These are phyloP conservation scores for Termitomyces sp. DNA, from an alignment of 768 basidiomycete species.

Conservation along the genomic window DNA sequence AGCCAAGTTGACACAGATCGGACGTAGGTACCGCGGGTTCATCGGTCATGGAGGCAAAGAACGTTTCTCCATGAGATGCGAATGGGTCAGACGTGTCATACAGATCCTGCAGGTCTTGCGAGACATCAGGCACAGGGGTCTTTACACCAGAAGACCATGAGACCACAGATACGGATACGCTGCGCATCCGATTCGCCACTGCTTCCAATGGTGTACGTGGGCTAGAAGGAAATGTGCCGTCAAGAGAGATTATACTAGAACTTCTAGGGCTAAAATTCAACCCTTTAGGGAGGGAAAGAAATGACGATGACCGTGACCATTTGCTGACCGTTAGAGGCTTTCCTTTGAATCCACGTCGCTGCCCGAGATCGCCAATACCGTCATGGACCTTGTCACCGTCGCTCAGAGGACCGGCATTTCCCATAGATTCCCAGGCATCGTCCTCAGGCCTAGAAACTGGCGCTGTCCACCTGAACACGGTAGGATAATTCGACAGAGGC, in stretches of 20 bases:
- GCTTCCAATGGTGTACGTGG: constrained; percentile 19
- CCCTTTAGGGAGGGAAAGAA: constrained; percentile 16
- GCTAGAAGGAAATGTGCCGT: neutral
- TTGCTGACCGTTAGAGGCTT: constrained; percentile 15
- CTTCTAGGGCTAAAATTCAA: constrained; percentile 14
- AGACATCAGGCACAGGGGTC: constrained; percentile 8
- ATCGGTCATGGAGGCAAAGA: constrained; percentile 3
- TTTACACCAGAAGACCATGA: constrained; percentile 7
- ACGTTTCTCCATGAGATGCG: constrained; percentile 12
- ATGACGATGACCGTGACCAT: constrained; percentile 11
- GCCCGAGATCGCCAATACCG: constrained; percentile 20
- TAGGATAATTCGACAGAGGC: constrained; percentile 4
- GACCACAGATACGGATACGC: constrained; percentile 13
- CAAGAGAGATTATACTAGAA: constrained; percentile 9
- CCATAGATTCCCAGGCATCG: neutral
- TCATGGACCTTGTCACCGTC: neutral
- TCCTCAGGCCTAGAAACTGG: neutral
- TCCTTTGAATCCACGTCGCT: constrained; percentile 27
- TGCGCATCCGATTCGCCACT: constrained; percentile 20
- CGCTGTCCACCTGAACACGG: constrained; percentile 2
- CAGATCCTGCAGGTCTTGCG: constrained; percentile 15
- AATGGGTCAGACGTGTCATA: constrained; percentile 17
- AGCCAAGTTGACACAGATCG: constrained; percentile 10
- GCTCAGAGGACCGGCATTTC: neutral
- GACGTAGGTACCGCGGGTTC: neutral